Evolutionary conservation across 495 filamentous ascomycete species (phyloP).

Genomic region (Recurvomyces mirabilis): DNA sequence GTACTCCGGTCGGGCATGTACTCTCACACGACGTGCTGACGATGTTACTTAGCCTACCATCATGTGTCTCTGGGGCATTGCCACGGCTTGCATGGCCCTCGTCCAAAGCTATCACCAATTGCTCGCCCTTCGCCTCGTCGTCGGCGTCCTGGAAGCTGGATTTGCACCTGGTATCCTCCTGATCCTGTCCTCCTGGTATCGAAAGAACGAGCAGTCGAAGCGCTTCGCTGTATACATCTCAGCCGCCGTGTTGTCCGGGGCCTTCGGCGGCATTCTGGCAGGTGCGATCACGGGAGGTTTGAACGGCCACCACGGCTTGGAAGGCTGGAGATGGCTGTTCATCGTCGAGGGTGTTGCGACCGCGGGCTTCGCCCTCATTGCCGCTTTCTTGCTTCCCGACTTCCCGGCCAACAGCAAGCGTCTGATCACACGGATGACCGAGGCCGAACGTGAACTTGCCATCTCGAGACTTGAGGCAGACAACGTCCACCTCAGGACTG

Average conservation of each 20-base stretch:
- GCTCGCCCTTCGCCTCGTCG: conserved; percentile 30
- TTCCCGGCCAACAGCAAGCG: conserved; percentile 39
- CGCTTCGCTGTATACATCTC: conserved; percentile 42
- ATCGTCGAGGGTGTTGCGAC: conserved; percentile 34
- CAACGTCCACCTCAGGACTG: conserved; percentile 7
- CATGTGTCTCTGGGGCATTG: conserved; percentile 31
- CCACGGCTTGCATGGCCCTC: conserved; percentile 34
- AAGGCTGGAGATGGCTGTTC: conserved; percentile 36
- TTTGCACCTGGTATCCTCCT: conserved; percentile 38
- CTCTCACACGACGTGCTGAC: background rate
- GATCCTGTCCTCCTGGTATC: conserved; percentile 43
- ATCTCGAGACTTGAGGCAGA: conserved; percentile 26
- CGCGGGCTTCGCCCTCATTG: conserved; percentile 37
- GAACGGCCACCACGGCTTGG: conserved; percentile 32
- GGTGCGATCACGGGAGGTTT: conserved; percentile 33
- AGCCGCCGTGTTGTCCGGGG: conserved; percentile 39
- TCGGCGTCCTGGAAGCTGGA: conserved; percentile 36
- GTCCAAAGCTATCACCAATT: conserved; percentile 36
- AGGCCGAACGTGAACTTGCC: conserved; percentile 27
- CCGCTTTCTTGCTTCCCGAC: conserved; percentile 47
- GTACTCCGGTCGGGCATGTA: conserved; percentile 30
- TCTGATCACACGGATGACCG: too few species aligned
- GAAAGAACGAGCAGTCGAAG: conserved; percentile 39
- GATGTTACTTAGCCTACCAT: background rate
- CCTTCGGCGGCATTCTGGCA: conserved; percentile 42